A percentile compares a stretch with the other conserved stretches of the same genome.
Conservation (phyloP, 768 basidiomycete genomes). For the Fibroporia radiculosa region DNA sequence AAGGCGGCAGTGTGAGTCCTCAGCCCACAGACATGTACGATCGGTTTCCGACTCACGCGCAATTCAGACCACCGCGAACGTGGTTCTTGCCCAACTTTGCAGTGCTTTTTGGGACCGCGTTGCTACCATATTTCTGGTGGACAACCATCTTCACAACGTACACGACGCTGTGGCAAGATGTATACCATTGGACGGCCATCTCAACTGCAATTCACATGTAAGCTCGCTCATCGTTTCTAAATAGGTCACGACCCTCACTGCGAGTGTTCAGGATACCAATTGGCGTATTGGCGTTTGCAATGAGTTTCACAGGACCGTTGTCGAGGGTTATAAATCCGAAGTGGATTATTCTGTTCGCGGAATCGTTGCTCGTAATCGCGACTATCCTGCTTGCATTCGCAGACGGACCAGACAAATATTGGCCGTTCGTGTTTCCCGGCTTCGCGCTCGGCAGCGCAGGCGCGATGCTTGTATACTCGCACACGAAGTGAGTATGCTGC, state of each 20-base stretch:
- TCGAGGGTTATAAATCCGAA: constrained; percentile 31
- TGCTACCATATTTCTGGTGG: constrained; percentile 35
- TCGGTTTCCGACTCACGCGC: background rate
- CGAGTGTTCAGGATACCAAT: constrained; percentile 27
- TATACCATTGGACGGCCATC: constrained; percentile 29
- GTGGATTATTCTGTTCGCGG: constrained; percentile 38
- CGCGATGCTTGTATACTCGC: constrained; percentile 35
- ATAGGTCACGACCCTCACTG: background rate
- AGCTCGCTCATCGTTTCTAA: too few species aligned
- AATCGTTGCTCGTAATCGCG: constrained; percentile 28
- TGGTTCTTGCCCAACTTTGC: constrained; percentile 34
- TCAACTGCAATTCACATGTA: constrained; percentile 32
- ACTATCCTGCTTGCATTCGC: constrained; percentile 36
- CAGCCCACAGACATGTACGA: background rate
- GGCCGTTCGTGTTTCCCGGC: constrained; percentile 41
- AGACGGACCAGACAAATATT: constrained; percentile 35
- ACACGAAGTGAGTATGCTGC: constrained; percentile 38
- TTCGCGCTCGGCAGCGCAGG: constrained; percentile 42
- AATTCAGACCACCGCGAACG: constrained; percentile 23
- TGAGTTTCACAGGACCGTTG: constrained; percentile 31
- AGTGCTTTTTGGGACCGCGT: constrained; percentile 27
- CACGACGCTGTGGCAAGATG: constrained; percentile 28
- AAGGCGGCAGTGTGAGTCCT: constrained; percentile 25
- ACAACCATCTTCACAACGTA: constrained; percentile 26
- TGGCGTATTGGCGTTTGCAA: constrained; percentile 29